Percentiles rank a stretch among this genome's conserved stretches.
These are phyloP conservation scores for Nitzschia inconspicua DNA, from an alignment of 108 stramenopile species.

Conservation along the genomic window DNA sequence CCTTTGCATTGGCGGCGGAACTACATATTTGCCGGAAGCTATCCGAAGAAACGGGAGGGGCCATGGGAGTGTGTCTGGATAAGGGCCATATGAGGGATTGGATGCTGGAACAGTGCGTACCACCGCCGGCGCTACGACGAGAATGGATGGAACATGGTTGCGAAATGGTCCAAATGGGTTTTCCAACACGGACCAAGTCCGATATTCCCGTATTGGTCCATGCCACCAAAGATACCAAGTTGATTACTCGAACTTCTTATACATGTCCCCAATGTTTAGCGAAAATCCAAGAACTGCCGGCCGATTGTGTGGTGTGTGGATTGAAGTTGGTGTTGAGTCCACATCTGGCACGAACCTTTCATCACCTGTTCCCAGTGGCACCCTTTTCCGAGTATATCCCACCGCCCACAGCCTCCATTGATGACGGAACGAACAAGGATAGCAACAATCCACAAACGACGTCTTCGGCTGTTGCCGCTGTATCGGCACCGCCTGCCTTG, in stretches of 20 bases:
- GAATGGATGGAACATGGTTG: conserved; percentile 29
- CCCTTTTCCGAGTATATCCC: conserved; percentile 57
- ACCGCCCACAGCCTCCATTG: conserved; percentile 17
- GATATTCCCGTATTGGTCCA: conserved; percentile 77
- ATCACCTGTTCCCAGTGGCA: conserved; percentile 91
- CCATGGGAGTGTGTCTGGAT: conserved; percentile 76
- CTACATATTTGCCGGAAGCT: conserved; percentile 75
- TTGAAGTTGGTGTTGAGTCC: conserved; percentile 83
- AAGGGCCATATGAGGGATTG: conserved; percentile 68
- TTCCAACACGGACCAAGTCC: conserved; percentile 62
- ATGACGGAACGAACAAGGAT: neutral
- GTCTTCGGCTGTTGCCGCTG: no score
- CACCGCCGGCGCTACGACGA: conserved; percentile 47
- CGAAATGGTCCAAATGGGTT: conserved; percentile 86
- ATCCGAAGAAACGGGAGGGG: conserved; percentile 73
- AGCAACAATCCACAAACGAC: no score
- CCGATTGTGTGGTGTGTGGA: conserved; percentile 88
- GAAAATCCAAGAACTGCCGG: conserved; percentile 66
- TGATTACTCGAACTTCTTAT: conserved; percentile 70
- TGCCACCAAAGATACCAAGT: conserved; percentile 46
- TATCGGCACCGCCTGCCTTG: neutral
- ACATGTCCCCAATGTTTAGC: conserved; percentile 83
- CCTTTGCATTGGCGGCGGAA: conserved; percentile 73
- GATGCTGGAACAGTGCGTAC: conserved; percentile 69
- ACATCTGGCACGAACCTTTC: conserved; percentile 86